Percentiles rank a stretch among this genome's conserved stretches.
Evolutionary conservation across 176 grass and related monocot species (phyloP).

Genomic region (Alloteropsis semialata): DNA sequence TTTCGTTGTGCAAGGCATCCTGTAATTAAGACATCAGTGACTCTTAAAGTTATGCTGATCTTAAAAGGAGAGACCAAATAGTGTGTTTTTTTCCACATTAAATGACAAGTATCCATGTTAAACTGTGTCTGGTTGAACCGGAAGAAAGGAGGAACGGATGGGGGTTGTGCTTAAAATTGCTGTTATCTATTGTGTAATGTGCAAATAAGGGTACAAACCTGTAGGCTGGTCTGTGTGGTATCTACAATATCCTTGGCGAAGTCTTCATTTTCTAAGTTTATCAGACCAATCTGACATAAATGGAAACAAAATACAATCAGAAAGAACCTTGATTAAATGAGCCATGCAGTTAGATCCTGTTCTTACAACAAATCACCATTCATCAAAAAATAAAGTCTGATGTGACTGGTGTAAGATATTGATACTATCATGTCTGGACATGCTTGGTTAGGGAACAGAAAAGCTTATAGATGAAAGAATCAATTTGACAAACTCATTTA

Average conservation of each 20-base stretch:
- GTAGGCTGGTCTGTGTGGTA: constrained; percentile 56
- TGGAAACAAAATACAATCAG: constrained; percentile 11
- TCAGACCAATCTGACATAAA: constrained; percentile 69
- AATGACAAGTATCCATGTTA: background rate
- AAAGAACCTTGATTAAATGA: constrained; percentile 24
- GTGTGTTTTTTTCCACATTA: constrained; percentile 16
- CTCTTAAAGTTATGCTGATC: constrained; percentile 6
- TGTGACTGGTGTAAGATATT: background rate
- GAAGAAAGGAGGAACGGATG: background rate
- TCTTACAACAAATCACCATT: background rate
- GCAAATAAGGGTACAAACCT: constrained; percentile 43
- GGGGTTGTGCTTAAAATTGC: background rate
- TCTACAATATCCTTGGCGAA: constrained; percentile 76
- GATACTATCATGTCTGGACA: background rate
- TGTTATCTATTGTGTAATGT: background rate
- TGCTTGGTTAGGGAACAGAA: constrained; percentile 20
- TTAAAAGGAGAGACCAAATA: background rate
- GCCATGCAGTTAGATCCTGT: background rate
- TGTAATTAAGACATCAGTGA: constrained; percentile 33
- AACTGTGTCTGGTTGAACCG: background rate
- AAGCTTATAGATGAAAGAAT: background rate
- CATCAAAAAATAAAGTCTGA: background rate
- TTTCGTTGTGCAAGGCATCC: constrained; percentile 82
- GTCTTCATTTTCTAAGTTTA: constrained; percentile 98
- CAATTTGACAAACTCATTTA: background rate